Evolutionary conservation across 805 yeast species (phyloP), one percentile per base, ranked within the genome.

Genomic region (Kluyveromyces siamensis): DNA sequence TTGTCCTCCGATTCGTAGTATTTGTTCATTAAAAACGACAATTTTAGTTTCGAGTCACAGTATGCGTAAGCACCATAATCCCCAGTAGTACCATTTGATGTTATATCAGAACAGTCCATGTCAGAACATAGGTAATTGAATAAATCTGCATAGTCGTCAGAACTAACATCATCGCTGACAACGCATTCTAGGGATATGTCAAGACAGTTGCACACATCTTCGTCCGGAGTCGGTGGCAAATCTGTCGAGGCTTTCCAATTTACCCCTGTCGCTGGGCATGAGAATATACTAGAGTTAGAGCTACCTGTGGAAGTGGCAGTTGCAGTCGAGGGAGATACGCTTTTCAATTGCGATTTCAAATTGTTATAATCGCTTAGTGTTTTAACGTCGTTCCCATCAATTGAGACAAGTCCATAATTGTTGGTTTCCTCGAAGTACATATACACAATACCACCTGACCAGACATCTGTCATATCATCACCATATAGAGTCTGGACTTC

Each of bases 391-490:
- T 61, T 62, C 51, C 64, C 67, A 49, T 64, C 66, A 52, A 77
- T 64, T 47, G 76, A 55, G 46, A 82, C 87, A 62, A 82, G 73
- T 68, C 89, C 88, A 60, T 80, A 82, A 60, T 82, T 63, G 69
- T 82, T 82, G 46, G 68, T 70, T 70, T 83, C 87, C 71, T 83
- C 74, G 68, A 77, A 83, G 70, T 82, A 83, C 87, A 82, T 79
- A 71, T 81, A 83, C 48, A 82, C 88, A 61, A 83, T 82, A 73
- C 87, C 89, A 67, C 89, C 88, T 43, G 87, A 82, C 88, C 88
- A 83, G 50, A 81, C 80, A 62, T 74, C 81, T 52, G 86, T 81
- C 89, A 83, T 83, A 25, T 81, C 73, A 47, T 65, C 65, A 52
- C 79, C 68, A 69, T 74, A 83, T 37, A 83, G 58, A 50, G 84